A percentile compares a stretch with the other conserved stretches of the same genome.
Conservation (phyloP, 768 basidiomycete species). For the Boletus pseudo-olivaceus region DNA sequence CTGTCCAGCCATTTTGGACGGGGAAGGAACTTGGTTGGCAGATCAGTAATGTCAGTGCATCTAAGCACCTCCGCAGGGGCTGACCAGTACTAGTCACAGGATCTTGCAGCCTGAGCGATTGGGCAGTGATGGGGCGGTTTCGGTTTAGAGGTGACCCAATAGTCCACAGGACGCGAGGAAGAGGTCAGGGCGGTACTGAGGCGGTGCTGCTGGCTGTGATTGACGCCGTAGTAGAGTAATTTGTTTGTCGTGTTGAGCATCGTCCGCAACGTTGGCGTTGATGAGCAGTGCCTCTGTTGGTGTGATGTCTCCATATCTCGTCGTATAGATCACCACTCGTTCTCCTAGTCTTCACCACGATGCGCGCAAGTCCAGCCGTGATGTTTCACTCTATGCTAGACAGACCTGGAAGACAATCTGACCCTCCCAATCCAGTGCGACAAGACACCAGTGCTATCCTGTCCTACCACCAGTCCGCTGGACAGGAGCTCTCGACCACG, state of each 20-base stretch:
- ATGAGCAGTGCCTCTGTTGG: conserved; percentile 3
- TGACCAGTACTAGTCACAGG: conserved; percentile 6
- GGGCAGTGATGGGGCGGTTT: not conserved
- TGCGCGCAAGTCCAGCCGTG: conserved; percentile 11
- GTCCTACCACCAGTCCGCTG: conserved; percentile 51
- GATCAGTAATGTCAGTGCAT: conserved; percentile 31
- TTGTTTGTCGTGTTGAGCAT: conserved; percentile 3
- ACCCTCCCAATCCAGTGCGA: conserved; percentile 6
- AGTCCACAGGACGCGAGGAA: not conserved
- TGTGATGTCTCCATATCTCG: conserved; percentile 6
- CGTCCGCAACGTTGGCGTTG: conserved; percentile 1
- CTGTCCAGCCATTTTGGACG: conserved; percentile 83
- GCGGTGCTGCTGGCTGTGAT: conserved; percentile 25
- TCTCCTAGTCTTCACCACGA: not conserved
- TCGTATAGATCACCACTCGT: conserved; percentile 10
- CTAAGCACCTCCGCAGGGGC: not conserved
- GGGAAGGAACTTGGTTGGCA: conserved; percentile 80
- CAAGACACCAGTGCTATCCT: conserved; percentile 44
- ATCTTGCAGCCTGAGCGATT: not conserved
- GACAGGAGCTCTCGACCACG: conserved; percentile 10
- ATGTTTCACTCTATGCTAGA: conserved; percentile 6
- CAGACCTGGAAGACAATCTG: not conserved
- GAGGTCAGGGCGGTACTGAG: conserved; percentile 17
- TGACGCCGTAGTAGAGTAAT: conserved; percentile 9
- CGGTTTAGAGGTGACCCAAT: not conserved